Conservation (phyloP, 805 yeast species). For the Blastobotrys attinorum region DNA sequence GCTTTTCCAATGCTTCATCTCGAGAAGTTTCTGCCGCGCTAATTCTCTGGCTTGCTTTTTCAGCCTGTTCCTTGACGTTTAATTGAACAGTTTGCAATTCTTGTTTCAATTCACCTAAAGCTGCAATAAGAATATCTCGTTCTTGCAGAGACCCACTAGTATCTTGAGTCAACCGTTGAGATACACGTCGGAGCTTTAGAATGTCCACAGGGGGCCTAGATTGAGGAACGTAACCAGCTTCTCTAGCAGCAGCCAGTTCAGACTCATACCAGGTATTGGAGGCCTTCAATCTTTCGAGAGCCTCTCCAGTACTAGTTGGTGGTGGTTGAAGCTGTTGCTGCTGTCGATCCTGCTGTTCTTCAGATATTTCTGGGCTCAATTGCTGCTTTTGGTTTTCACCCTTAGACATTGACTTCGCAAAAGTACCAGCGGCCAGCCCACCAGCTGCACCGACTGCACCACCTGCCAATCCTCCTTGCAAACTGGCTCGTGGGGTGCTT, state of each 20-base stretch:
- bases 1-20: conserved; percentile 10
- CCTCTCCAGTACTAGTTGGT: conserved; percentile 12
- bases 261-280: conserved; percentile 26
- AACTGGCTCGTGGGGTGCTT: not conserved
- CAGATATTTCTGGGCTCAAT: not conserved
- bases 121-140: conserved; percentile 22
- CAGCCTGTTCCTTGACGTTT: conserved; percentile 20
- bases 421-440: not conserved
- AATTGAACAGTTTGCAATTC: conserved; percentile 21
- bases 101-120: conserved; percentile 20
- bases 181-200: conserved; percentile 21
- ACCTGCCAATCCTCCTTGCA: not conserved
- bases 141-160: conserved; percentile 17
- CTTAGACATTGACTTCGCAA: not conserved
- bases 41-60: conserved; percentile 20
- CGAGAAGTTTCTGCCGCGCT: conserved; percentile 17
- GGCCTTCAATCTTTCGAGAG: conserved; percentile 23
- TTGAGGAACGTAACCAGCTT: conserved; percentile 22
- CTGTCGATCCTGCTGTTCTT: conserved; percentile 1
- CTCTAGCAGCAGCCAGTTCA: conserved; percentile 22
- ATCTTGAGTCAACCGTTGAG: conserved; percentile 23
- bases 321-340: too few species aligned
- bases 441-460: not conserved
- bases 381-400: not conserved
- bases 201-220: conserved; percentile 23